Percentiles rank a stretch among this genome's conserved stretches.
phyloP scores from a whole-genome alignment of 2,329 filamentous ascomycete genomes.

The Alternaria alternata region DNA sequence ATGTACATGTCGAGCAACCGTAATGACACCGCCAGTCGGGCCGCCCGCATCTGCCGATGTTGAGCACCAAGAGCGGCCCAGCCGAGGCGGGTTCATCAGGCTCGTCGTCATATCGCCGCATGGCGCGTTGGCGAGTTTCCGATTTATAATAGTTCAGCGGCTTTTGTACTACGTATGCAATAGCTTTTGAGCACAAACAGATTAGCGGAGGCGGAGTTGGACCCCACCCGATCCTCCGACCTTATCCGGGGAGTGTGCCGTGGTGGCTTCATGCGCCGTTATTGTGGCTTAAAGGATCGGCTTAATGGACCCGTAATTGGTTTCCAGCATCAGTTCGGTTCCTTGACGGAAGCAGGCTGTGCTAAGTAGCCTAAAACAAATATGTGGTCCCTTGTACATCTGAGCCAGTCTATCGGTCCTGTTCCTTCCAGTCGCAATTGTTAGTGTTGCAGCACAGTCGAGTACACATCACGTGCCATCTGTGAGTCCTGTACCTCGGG shows the following conservation, averaged over 20 bases:
- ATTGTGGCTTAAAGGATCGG: background rate
- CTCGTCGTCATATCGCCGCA: conserved; percentile 5
- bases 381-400: background rate
- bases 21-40: conserved; percentile 7
- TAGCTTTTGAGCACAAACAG: background rate
- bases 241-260: background rate
- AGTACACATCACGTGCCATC: background rate
- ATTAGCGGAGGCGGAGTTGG: background rate
- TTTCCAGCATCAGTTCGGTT: background rate
- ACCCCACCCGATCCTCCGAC: background rate
- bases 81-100: background rate
- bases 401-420: background rate
- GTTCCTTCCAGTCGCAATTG: background rate
- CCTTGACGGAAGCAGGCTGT: background rate
- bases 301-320: background rate
- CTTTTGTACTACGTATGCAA: conserved; percentile 1
- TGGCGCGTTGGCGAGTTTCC: background rate
- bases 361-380: background rate
- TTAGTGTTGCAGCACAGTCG: background rate
- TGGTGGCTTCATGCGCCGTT: background rate
- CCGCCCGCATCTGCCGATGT: conserved; percentile 10
- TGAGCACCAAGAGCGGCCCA: background rate
- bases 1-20: background rate
- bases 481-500: background rate
- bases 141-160: conserved; percentile 2